A percentile compares a stretch with the other conserved stretches of the same genome.
phyloP scores from a whole-genome alignment of 441 rosid species.

The Bruguiera hainesii region DNA sequence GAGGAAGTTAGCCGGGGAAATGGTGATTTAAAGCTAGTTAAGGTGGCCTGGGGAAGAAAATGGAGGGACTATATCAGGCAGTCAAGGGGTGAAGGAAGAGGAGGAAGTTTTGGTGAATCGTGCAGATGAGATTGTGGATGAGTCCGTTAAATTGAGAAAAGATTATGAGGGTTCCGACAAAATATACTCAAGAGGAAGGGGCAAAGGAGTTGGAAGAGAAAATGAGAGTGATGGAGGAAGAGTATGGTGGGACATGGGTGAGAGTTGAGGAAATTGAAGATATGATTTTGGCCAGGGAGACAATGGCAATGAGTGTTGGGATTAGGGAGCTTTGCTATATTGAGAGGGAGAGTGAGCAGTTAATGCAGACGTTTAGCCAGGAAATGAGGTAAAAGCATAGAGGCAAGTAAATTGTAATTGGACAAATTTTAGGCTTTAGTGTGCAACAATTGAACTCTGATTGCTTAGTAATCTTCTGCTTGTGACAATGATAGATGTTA shows the following conservation, averaged over 20 bases:
- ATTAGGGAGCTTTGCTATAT: constrained; percentile 64
- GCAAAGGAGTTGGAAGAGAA: constrained; percentile 35
- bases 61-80: constrained; percentile 49
- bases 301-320: constrained; percentile 49
- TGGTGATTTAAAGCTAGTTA: constrained; percentile 39
- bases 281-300: constrained; percentile 45
- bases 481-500: background rate
- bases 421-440: too few relatives aligned
- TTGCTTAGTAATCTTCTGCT: background rate
- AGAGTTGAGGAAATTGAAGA: constrained; percentile 58
- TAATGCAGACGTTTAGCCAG: constrained; percentile 34
- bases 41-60: constrained; percentile 45
- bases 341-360: constrained; percentile 35
- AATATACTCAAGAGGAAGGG: constrained; percentile 25
- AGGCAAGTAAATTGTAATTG: constrained; percentile 39
- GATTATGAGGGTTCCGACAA: constrained; percentile 33
- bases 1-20: constrained; percentile 58
- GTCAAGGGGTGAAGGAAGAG: constrained; percentile 45
- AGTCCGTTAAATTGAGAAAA: constrained; percentile 36
- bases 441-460: background rate
- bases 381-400: constrained; percentile 46
- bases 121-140: constrained; percentile 45
- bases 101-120: constrained; percentile 44
- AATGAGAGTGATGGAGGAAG: constrained; percentile 41
- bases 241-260: constrained; percentile 57